Conservation (phyloP, 805 yeast genomes). For the Wickerhamomyces rabaulensis region DNA sequence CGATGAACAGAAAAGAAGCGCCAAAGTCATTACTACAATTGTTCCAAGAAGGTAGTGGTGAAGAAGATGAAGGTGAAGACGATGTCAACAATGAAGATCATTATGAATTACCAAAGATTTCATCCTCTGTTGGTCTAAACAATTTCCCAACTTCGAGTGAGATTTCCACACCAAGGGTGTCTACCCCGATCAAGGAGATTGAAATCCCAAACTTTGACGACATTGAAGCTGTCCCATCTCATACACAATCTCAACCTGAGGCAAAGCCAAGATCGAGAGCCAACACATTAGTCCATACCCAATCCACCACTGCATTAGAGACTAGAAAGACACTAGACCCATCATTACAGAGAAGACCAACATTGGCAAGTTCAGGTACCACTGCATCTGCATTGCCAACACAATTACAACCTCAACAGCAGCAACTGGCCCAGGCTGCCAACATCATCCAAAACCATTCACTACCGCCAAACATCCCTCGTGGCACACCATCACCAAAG, state of each 20-base stretch:
- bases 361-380: constrained; percentile 5
- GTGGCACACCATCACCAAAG: constrained; percentile 46
- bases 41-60: constrained; percentile 50
- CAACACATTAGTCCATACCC: constrained; percentile 22
- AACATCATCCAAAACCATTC: neutral
- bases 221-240: constrained; percentile 19
- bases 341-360: constrained; percentile 19
- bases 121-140: constrained; percentile 18
- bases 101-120: constrained; percentile 17
- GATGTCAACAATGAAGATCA: neutral
- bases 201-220: constrained; percentile 70
- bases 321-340: constrained; percentile 19
- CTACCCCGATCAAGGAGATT: constrained; percentile 55
- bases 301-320: constrained; percentile 16
- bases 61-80: constrained; percentile 20
- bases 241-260: constrained; percentile 16
- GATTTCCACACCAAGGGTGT: constrained; percentile 27
- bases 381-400: neutral
- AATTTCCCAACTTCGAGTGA: constrained; percentile 9
- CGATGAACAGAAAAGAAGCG: constrained; percentile 41
- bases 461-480: constrained; percentile 16
- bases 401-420: constrained; percentile 2
- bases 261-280: constrained; percentile 24
- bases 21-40: constrained; percentile 70
- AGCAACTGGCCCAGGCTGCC: constrained; percentile 1